phyloP scores from a whole-genome alignment of 1,139 yeast species.

The Eremothecium gossypii region DNA sequence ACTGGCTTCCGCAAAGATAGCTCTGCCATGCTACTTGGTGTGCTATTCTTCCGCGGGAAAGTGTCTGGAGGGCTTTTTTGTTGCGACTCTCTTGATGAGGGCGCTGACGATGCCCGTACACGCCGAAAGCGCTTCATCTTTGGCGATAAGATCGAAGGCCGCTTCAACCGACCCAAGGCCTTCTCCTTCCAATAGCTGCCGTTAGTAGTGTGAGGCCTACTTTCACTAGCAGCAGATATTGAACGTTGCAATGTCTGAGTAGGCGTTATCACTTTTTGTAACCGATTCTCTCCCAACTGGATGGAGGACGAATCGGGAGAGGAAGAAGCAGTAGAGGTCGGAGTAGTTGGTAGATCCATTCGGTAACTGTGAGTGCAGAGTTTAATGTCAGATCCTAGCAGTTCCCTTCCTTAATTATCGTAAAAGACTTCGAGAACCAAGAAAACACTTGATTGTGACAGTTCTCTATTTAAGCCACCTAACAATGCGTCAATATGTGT shows the following conservation, averaged over 20 bases:
- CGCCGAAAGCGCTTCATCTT: neutral
- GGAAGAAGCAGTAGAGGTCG: conserved; percentile 1
- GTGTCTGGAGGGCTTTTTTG: neutral
- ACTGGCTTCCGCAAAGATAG: neutral
- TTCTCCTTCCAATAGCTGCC: conserved; percentile 2
- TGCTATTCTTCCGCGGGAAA: neutral
- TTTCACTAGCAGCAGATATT: neutral
- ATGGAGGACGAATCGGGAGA: neutral
- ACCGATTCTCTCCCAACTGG: neutral
- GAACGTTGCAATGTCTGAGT: neutral
- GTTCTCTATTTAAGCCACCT: conserved; percentile 2
- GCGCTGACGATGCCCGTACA: neutral
- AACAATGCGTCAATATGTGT: conserved; percentile 1
- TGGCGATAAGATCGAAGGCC: neutral
- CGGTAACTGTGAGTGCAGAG: too few species aligned
- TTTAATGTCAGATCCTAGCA: conserved; percentile 1
- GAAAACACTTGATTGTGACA: conserved; percentile 1
- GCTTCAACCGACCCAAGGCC: conserved; percentile 2
- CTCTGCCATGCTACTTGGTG: neutral
- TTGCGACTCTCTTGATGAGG: conserved; percentile 1
- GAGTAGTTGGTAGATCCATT: neutral
- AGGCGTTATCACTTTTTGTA: conserved; percentile 3
- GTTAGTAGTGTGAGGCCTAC: neutral
- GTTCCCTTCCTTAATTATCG: conserved; percentile 2
- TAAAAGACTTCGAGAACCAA: neutral